Evolutionary conservation across 805 yeast genomes (phyloP).

Genomic region (Candida pseudofarinosa): DNA sequence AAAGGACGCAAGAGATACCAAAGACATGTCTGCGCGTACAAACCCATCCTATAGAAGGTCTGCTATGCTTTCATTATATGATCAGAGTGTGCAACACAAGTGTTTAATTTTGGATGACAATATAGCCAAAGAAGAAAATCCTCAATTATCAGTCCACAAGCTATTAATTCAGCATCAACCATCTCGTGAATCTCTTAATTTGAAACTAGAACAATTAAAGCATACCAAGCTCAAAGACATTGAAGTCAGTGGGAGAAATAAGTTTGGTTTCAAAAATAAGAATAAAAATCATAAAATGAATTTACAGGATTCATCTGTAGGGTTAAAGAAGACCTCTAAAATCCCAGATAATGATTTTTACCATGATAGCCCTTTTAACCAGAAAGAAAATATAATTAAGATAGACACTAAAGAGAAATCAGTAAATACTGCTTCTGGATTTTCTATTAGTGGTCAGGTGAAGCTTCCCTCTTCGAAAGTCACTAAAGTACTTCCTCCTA

Average conservation of each 20-base stretch:
- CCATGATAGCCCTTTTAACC: background rate
- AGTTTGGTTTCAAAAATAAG: constrained; percentile 1
- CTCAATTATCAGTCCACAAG: constrained; percentile 36
- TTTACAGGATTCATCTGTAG: constrained; percentile 37
- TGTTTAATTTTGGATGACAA: constrained; percentile 27
- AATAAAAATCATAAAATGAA: constrained; percentile 31
- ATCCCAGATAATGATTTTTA: constrained; percentile 1
- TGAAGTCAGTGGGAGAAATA: constrained; percentile 7
- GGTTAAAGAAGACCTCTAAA: constrained; percentile 28
- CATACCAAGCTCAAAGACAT: constrained; percentile 6
- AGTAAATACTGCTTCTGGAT: constrained; percentile 26
- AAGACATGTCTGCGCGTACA: constrained; percentile 38
- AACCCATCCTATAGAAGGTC: constrained; percentile 42
- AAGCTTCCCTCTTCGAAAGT: constrained; percentile 49
- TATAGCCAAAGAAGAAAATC: constrained; percentile 24
- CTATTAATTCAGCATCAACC: constrained; percentile 36
- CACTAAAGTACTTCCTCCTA: constrained; percentile 52
- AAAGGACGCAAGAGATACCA: constrained; percentile 27
- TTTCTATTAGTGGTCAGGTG: constrained; percentile 46
- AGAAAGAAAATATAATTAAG: no score
- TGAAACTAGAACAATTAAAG: constrained; percentile 21
- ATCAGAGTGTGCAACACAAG: constrained; percentile 32
- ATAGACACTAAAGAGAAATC: background rate
- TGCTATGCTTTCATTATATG: constrained; percentile 44
- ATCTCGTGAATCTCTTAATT: constrained; percentile 29